Evolutionary conservation across 768 basidiomycete genomes (phyloP), one percentile per base, ranked within the genome.

Genomic region (Amanita jacksonii): DNA sequence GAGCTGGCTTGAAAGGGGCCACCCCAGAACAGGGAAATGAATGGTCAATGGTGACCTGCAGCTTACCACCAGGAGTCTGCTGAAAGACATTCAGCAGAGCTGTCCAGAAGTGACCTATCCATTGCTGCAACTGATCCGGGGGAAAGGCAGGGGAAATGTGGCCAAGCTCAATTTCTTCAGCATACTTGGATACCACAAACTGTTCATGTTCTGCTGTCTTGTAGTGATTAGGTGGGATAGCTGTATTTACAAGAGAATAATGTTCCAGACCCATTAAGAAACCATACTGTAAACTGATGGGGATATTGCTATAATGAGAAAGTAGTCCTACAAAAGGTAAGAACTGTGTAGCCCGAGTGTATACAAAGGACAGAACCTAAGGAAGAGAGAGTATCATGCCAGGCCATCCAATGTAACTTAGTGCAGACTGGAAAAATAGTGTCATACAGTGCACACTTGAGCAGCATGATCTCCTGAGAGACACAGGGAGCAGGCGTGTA

Each of bases 51-150:
- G 57, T 49, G 15, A 61, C 49, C 0, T 56, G 48, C 13, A 45
- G 45, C 40, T 55, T 54, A 9, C 49, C 51, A 2, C 51, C 44
- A 1, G 45, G 38, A 18, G 35, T 36, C 33, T 60, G 55, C 3
- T 52, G 52, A 13, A 61, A n/a, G n/a, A n/a, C n/a, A n/a, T n/a
- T n/a, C n/a, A n/a, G n/a, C n/a, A n/a, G n/a, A n/a, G n/a, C n/a
- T 0, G 59, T 53, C 10, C 52, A 46, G 46, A 58, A 58, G 4
- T 45, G 53, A 8, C 62, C 59, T 18, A 64, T 51, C 18, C 56
- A 24, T 0, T 10, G 9, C 19, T 53, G 44, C 4, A 58, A 20
- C 8, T 44, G 33, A 10, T 45, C 27, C 1, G 52, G 51, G 3
- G 32, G 6, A 35, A 44, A 59, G 8, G 46, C 41, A 5, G 42